phyloP scores from a whole-genome alignment of 371 early-diverging fungal species.

The Lichtheimia ornata region DNA sequence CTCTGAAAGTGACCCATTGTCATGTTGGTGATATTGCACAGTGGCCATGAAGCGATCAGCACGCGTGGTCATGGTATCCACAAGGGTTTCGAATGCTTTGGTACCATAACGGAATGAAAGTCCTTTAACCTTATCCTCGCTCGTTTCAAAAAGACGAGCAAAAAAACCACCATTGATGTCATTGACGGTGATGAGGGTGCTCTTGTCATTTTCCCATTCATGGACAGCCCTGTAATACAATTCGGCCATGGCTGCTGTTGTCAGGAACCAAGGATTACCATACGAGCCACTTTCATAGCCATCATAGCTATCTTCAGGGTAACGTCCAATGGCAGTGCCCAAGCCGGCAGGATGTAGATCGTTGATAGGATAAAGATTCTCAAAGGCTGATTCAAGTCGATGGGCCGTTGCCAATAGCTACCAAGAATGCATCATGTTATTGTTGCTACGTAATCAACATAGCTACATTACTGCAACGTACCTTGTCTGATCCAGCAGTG shows the following conservation, averaged over 20 bases:
- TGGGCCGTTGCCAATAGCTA: constrained; percentile 55
- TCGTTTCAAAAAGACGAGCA: constrained; percentile 17
- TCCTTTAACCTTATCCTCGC: constrained; percentile 6
- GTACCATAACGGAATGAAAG: constrained; percentile 20
- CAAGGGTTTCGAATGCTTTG: constrained; percentile 21
- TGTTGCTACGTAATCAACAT: not conserved
- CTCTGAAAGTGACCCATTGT: constrained; percentile 64
- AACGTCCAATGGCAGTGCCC: constrained; percentile 69
- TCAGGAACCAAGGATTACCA: constrained; percentile 80
- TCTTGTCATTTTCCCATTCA: constrained; percentile 20
- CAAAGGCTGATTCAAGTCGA: constrained; percentile 44
- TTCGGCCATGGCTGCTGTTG: constrained; percentile 67
- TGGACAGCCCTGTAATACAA: constrained; percentile 57
- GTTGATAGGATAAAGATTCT: constrained; percentile 59
- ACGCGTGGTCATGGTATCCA: constrained; percentile 22
- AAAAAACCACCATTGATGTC: constrained; percentile 44
- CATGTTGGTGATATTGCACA: constrained; percentile 52
- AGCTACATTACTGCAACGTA: not conserved
- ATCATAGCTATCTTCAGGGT: constrained; percentile 74
- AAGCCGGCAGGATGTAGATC: constrained; percentile 5
- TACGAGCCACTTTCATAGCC: constrained; percentile 50
- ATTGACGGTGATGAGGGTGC: constrained; percentile 34
- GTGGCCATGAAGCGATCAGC: constrained; percentile 65
- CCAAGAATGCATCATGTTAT: constrained; percentile 4
- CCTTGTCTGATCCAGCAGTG: constrained; percentile 47